Percentiles rank a stretch among this genome's conserved stretches.
These are phyloP conservation scores for Rosa persica DNA, from an alignment of 306 rosid genomes.

Conservation along the genomic window DNA sequence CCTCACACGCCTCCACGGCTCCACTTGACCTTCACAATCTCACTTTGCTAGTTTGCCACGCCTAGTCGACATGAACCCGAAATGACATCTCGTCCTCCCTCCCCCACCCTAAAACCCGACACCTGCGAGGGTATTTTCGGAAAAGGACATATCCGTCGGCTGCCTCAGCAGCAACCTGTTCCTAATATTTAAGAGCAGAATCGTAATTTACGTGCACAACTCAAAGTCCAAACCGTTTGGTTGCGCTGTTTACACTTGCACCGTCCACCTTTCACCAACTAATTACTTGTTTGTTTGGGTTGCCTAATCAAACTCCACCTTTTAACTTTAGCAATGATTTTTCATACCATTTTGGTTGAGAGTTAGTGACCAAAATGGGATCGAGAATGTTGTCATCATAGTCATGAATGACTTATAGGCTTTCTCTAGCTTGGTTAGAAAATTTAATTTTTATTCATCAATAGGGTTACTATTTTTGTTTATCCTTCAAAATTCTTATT, in stretches of 20 bases:
- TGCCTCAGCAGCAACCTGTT: background rate
- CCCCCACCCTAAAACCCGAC: background rate
- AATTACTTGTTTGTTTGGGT: background rate
- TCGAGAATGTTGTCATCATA: background rate
- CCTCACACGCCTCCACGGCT: constrained; percentile 17
- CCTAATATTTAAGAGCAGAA: background rate
- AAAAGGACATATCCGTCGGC: background rate
- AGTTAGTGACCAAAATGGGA: constrained; percentile 1
- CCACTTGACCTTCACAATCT: background rate
- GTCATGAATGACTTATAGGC: background rate
- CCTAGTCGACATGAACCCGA: background rate
- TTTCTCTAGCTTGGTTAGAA: background rate
- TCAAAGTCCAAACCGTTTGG: constrained; percentile 5
- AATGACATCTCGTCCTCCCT: constrained; percentile 6
- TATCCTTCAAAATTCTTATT: background rate
- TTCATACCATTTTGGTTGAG: background rate
- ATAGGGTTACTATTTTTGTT: background rate
- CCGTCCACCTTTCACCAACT: constrained; percentile 19
- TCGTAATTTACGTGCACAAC: constrained; percentile 25
- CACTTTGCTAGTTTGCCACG: background rate
- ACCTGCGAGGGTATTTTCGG: constrained; percentile 5
- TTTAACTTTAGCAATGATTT: background rate
- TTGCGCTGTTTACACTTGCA: constrained; percentile 6
- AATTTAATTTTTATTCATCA: too few relatives aligned
- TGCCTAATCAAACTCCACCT: constrained; percentile 12